Evolutionary conservation across 2,329 filamentous ascomycete genomes (phyloP).

Genomic region (Arthrobotrys iridis): DNA sequence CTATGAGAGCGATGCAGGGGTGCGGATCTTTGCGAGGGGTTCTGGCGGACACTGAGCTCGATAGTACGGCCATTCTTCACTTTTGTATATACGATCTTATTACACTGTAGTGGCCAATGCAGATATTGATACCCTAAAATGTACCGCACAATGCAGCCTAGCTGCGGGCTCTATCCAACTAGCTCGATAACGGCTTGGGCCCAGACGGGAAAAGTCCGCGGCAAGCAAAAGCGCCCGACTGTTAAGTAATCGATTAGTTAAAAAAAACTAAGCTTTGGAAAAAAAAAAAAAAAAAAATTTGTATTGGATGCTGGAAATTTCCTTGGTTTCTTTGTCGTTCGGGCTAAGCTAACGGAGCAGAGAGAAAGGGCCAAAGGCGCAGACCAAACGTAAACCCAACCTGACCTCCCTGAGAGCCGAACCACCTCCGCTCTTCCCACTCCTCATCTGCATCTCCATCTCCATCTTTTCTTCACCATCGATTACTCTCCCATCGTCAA

Average conservation of each 20-base stretch:
- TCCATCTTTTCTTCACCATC: background rate
- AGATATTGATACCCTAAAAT: constrained; percentile 17
- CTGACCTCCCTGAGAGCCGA: background rate
- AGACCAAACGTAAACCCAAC: background rate
- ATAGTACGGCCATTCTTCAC: background rate
- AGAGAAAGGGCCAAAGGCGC: constrained; percentile 28
- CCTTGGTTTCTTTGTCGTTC: background rate
- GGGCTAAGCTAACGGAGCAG: background rate
- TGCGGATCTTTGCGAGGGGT: constrained; percentile 85
- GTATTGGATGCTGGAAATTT: too few relatives aligned
- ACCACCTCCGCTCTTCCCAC: background rate
- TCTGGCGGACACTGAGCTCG: constrained; percentile 35
- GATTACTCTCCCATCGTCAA: background rate
- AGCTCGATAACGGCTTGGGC: constrained; percentile 9
- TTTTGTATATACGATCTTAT: too few relatives aligned
- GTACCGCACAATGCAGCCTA: constrained; percentile 14
- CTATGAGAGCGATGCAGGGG: constrained; percentile 80
- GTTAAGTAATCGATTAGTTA: background rate
- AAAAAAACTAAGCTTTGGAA: too few relatives aligned
- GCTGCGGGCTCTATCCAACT: background rate
- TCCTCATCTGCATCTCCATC: background rate
- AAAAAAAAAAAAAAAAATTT: background rate
- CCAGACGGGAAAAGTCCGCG: constrained; percentile 12
- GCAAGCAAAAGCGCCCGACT: constrained; percentile 16
- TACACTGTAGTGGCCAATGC: too few relatives aligned